Percentiles rank a stretch among this genome's conserved stretches.
These are phyloP conservation scores for Fusarium guadeloupense DNA, from an alignment of 2,329 filamentous ascomycete genomes.

Conservation along the genomic window DNA sequence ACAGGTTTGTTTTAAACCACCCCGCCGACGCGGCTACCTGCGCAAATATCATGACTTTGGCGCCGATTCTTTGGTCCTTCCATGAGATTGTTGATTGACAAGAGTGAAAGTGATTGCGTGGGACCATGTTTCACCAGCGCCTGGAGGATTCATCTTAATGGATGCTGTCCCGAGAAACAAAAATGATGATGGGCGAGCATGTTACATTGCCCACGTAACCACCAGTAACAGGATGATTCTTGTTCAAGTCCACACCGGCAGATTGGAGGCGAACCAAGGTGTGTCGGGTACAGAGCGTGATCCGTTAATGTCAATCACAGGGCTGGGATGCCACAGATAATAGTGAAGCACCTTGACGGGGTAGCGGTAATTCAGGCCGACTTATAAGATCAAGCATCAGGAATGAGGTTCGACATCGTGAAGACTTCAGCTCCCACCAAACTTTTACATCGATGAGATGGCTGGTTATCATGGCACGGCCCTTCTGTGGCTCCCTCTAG, in stretches of 20 bases:
- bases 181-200: background rate
- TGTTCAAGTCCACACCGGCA: background rate
- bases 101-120: conserved; percentile 33
- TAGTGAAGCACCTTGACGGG: background rate
- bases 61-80: conserved; percentile 4
- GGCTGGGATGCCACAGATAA: background rate
- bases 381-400: background rate
- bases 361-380: background rate
- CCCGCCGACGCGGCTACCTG: conserved; percentile 34
- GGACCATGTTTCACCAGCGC: conserved; percentile 39
- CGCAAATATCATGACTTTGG: conserved; percentile 32
- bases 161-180: conserved; percentile 16
- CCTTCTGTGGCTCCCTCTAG: conserved; percentile 20
- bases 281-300: background rate
- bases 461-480: conserved; percentile 17
- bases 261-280: conserved; percentile 7
- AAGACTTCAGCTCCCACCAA: conserved; percentile 17
- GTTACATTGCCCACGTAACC: conserved; percentile 16
- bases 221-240: background rate
- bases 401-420: background rate
- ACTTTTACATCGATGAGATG: conserved; percentile 11
- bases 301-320: conserved; percentile 1
- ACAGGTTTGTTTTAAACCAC: conserved; percentile 21
- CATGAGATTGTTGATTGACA: conserved; percentile 1
- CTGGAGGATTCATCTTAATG: conserved; percentile 18